Percentiles rank a stretch among this genome's conserved stretches.
Evolutionary conservation across 2,329 filamentous ascomycete genomes (phyloP).

Genomic region (Phoma sp.): DNA sequence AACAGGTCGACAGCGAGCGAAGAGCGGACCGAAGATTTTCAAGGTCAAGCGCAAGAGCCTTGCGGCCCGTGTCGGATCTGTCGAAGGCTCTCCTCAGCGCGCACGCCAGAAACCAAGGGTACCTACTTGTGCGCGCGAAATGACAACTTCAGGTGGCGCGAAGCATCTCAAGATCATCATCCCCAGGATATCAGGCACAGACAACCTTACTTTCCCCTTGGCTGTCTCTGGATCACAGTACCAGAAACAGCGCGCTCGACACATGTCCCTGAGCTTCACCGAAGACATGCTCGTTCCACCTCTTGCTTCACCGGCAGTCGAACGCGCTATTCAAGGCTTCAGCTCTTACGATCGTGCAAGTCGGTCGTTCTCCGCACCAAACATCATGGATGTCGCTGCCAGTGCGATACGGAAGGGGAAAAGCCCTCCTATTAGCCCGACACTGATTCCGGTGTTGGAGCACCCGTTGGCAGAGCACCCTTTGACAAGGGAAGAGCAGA

Average conservation of each 20-base stretch:
- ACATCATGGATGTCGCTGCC: constrained; percentile 8
- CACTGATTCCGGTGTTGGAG: constrained; percentile 26
- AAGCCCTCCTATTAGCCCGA: constrained; percentile 22
- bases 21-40: constrained; percentile 31
- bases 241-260: constrained; percentile 19
- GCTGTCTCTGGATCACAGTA: constrained; percentile 6
- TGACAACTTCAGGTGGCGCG: constrained; percentile 37
- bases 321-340: constrained; percentile 18
- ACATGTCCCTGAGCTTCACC: constrained; percentile 30
- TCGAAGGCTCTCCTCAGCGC: constrained; percentile 29
- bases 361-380: constrained; percentile 21
- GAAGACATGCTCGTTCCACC: constrained; percentile 40
- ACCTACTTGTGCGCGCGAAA: constrained; percentile 37
- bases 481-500: constrained; percentile 28
- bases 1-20: constrained; percentile 20
- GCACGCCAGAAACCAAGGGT: constrained; percentile 20
- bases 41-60: constrained; percentile 34
- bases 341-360: constrained; percentile 8
- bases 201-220: constrained; percentile 14
- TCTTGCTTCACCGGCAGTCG: constrained; percentile 18
- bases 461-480: constrained; percentile 30
- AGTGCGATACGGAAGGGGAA: constrained; percentile 23
- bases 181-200: constrained; percentile 20
- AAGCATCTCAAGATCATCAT: constrained; percentile 41
- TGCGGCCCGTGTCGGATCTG: constrained; percentile 29